Base-by-base conservation (phyloP, 306 rosid genomes). In the Trifolium dubium region DNA sequence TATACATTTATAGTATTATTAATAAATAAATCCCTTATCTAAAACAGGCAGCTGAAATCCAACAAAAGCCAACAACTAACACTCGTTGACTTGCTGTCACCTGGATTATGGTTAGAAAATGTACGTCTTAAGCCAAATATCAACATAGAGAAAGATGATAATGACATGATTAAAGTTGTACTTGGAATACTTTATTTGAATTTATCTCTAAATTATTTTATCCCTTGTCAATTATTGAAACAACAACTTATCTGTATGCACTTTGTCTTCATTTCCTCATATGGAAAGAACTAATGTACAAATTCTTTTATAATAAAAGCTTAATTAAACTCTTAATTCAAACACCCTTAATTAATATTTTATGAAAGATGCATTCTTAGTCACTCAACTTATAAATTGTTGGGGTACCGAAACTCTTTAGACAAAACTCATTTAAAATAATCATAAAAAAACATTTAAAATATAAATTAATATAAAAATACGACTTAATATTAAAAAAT, bases 61-160 rank as follows among this genome's bases (percentile, higher is more conserved):
- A 67, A 67, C 59, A 67, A 69, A 69, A 43, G n/a, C 50, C 19
- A 69, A 37, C 23, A 23, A n/a, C n/a, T n/a, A n/a, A 23, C 60
- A 51, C 35, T 53, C 14, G 50, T 70, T 70, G 63, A 70, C 74
- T 69, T 69, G 74, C 49, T 15, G 63, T 50, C 61, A 68, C 15
- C 61, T 35, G 30, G 61, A 30, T 49, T 69, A 5, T 28, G 12
- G 49, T 69, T 69, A 17, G 12, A 34, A 51, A 32, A 32, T 50
- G 15, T 15, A 44, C 50, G 50, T 44, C 50, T 44, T 12, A 44
- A 12, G 54, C 54, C 54, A 49, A 6, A n/a, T 2, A n/a, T 17
- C 10, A n/a, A 19, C 60, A 3, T 18, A 54, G 30, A 18, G 32
- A 13, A 54, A 54, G 13, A 54, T 18, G 31, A 54, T 19, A 19